phyloP scores from a whole-genome alignment of 2,329 filamentous ascomycete genomes.

The Macrophomina tecta region DNA sequence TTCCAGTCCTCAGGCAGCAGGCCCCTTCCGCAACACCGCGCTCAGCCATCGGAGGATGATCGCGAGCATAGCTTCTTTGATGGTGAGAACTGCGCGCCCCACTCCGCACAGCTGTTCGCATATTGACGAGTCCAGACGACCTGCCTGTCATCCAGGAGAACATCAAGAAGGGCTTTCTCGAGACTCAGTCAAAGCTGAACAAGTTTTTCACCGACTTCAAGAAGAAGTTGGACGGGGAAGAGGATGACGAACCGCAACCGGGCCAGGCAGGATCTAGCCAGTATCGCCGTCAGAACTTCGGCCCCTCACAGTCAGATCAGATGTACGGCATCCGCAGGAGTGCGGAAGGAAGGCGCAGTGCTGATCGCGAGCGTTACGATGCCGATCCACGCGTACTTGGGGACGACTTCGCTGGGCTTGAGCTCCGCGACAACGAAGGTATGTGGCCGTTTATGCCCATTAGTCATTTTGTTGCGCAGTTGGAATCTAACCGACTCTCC shows the following conservation, averaged over 20 bases:
- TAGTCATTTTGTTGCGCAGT: background rate
- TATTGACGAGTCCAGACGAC: constrained; percentile 66
- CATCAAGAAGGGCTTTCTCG: constrained; percentile 89
- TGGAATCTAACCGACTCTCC: constrained; percentile 33
- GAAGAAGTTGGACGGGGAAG: constrained; percentile 92
- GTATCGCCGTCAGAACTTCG: constrained; percentile 47
- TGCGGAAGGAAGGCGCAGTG: constrained; percentile 65
- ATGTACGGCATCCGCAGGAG: constrained; percentile 46
- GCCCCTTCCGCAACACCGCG: constrained; percentile 39
- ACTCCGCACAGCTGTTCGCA: background rate
- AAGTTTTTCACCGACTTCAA: constrained; percentile 89
- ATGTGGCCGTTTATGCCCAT: background rate
- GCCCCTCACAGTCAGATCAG: constrained; percentile 46
- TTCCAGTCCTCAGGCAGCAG: constrained; percentile 61
- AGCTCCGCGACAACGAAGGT: constrained; percentile 68
- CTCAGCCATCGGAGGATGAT: constrained; percentile 57
- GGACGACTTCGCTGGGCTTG: constrained; percentile 80
- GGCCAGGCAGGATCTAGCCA: constrained; percentile 52
- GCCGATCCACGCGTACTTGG: constrained; percentile 88
- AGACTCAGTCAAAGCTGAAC: constrained; percentile 93
- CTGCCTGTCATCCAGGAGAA: constrained; percentile 92
- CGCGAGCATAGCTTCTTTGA: constrained; percentile 92
- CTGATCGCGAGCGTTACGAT: constrained; percentile 91
- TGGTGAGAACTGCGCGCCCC: constrained; percentile 48
- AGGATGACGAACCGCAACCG: constrained; percentile 67